A percentile compares a stretch with the other conserved stretches of the same genome.
phyloP scores from a whole-genome alignment of 306 rosid species.

The Canavalia gladiata region DNA sequence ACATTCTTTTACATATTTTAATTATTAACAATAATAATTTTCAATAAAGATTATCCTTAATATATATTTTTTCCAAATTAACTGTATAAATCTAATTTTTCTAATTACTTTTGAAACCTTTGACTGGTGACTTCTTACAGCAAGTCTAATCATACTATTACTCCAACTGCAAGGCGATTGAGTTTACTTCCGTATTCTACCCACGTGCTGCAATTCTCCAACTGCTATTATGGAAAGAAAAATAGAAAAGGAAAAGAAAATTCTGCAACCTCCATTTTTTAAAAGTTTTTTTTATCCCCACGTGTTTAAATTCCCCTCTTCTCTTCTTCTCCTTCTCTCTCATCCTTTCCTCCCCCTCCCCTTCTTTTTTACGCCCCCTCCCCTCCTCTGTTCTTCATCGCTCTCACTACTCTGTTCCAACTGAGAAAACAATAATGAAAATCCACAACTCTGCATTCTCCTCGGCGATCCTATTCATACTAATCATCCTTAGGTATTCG shows the following conservation, averaged over 20 bases:
- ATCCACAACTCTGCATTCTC: background rate
- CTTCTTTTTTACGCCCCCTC: slow-evolving; percentile 10
- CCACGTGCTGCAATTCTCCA: slow-evolving; percentile 55
- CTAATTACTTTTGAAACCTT: too few relatives aligned
- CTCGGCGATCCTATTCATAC: background rate
- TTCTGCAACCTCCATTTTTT: background rate
- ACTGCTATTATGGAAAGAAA: background rate
- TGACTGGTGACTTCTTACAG: too few relatives aligned
- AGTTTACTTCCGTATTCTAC: background rate
- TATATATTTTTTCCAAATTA: too few relatives aligned
- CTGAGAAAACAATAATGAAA: slow-evolving; percentile 44
- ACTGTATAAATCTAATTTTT: too few relatives aligned
- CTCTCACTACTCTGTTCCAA: slow-evolving; percentile 1
- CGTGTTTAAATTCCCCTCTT: slow-evolving; percentile 51
- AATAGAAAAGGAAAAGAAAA: background rate
- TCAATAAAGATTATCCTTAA: too few relatives aligned
- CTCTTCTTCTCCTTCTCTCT: background rate
- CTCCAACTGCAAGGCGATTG: background rate
- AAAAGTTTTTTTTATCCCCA: slow-evolving; percentile 30
- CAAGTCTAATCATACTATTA: too few relatives aligned
- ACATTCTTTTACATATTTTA: too few relatives aligned
- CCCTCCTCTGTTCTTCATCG: background rate
- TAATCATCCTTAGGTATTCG: background rate
- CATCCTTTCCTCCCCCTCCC: background rate
- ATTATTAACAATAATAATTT: too few relatives aligned